A percentile compares a stretch with the other conserved stretches of the same genome.
These are phyloP conservation scores for Neopestalotiopsis sp. DNA, from an alignment of 2,329 filamentous ascomycete genomes.

Conservation along the genomic window DNA sequence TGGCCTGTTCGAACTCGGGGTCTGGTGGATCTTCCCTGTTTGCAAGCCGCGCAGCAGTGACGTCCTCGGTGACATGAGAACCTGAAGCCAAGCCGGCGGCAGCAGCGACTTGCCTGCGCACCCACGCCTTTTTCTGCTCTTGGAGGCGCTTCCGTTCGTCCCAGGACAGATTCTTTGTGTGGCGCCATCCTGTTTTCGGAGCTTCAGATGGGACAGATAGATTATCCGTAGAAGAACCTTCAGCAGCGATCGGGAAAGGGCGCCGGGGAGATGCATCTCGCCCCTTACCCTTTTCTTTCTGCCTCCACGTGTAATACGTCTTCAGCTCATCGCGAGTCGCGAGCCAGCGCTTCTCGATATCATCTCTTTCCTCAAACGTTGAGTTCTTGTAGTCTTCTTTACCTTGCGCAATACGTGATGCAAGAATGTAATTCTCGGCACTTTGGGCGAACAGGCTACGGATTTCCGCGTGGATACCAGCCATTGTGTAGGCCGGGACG, in stretches of 20 bases:
- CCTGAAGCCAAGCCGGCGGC: constrained; percentile 23
- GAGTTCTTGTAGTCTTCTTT: constrained; percentile 65
- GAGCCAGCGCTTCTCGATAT: constrained; percentile 72
- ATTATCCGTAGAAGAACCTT: constrained; percentile 23
- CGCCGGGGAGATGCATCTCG: constrained; percentile 32
- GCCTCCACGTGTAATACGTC: constrained; percentile 59
- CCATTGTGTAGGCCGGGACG: constrained; percentile 81
- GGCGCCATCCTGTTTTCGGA: constrained; percentile 51
- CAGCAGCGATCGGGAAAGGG: constrained; percentile 21
- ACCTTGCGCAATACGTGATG: constrained; percentile 77
- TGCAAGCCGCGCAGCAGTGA: constrained; percentile 22
- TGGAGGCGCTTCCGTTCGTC: constrained; percentile 58
- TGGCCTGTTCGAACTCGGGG: constrained; percentile 71
- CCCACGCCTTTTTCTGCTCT: constrained; percentile 51
- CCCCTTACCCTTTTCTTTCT: constrained; percentile 47
- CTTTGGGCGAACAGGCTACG: constrained; percentile 72
- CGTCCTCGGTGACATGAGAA: constrained; percentile 25
- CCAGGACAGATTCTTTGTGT: constrained; percentile 51
- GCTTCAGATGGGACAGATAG: constrained; percentile 25
- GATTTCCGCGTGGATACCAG: constrained; percentile 80
- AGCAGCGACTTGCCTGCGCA: constrained; percentile 36
- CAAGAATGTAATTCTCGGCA: constrained; percentile 79
- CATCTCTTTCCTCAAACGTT: constrained; percentile 62
- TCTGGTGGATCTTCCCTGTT: constrained; percentile 46
- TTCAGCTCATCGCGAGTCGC: constrained; percentile 63